phyloP scores from a whole-genome alignment of 306 rosid species.

The Cercis canadensis region DNA sequence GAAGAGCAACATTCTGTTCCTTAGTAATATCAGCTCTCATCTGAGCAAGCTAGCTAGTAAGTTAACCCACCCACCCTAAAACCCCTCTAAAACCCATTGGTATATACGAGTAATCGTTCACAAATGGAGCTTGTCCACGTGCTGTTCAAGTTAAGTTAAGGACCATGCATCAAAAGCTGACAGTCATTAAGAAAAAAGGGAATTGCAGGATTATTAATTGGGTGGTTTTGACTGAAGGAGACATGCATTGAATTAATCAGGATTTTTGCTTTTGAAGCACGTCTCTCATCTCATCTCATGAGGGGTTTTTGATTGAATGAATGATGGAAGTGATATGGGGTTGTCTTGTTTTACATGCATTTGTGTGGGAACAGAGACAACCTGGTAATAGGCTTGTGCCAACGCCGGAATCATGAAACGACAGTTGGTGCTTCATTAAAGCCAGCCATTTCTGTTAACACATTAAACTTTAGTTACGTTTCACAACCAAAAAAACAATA shows the following conservation, averaged over 20 bases:
- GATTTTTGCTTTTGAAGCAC: conserved; percentile 45
- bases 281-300: conserved; percentile 24
- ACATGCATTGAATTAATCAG: conserved; percentile 34
- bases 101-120: conserved; percentile 29
- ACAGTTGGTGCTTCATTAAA: conserved; percentile 42
- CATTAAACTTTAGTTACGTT: background rate
- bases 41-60: background rate
- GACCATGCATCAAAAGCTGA: conserved; percentile 63
- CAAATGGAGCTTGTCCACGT: conserved; percentile 39
- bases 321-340: conserved; percentile 30
- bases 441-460: conserved; percentile 47
- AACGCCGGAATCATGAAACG: conserved; percentile 35
- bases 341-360: background rate
- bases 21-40: background rate
- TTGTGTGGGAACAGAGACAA: conserved; percentile 37
- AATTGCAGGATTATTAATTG: conserved; percentile 49
- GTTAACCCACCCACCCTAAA: conserved; percentile 13
- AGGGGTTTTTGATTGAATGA: conserved; percentile 39
- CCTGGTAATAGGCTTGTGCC: conserved; percentile 35
- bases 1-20: conserved; percentile 56
- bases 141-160: conserved; percentile 30
- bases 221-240: conserved; percentile 43
- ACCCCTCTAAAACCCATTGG: background rate
- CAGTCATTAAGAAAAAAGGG: conserved; percentile 36
- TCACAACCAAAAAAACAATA: background rate